Evolutionary conservation across 2,329 filamentous ascomycete species (phyloP), one percentile per base, ranked within the genome.

Genomic region (Diaporthe vaccinii): DNA sequence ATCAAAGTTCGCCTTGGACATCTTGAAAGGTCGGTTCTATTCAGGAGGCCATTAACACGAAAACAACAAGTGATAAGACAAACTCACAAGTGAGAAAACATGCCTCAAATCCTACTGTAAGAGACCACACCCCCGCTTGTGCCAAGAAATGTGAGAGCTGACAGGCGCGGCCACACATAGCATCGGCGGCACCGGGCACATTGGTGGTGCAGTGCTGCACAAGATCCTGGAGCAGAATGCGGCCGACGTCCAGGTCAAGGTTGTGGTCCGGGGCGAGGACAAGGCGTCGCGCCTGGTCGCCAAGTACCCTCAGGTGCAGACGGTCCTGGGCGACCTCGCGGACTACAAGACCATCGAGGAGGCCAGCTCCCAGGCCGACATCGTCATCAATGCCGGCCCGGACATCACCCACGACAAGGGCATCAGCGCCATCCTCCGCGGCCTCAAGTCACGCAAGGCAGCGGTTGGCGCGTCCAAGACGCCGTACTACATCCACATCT

Each of bases 171-270:
- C 82, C 76, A 28, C 78, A 74, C 78, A 74, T 46, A 83, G 75
- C 25, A 83, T 78, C 9, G 81, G 79, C n/a, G 82, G 81, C 17
- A 79, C 76, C 10, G 78, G 78, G 70, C 78, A 79, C 58, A 65
- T 79, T 15, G 78, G 78, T n/a, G 78, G 78, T 59, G 76, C 76
- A 6, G 65, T 79, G 15, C 75, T 79, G 31, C 75, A 79, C 53
- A 75, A 75, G 49, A 51, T 78, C 25, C 57, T 75, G 22, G 39
- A 74, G 58, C 69, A 75, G 46, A 46, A 75, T n/a, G 55, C 75
- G 9, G 61, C 41, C 15, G 65, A 76, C 22, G 65, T 75, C 9
- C 55, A 58, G n/a, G 46, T 78, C 15, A 76, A 72, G 46, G 75
- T 73, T 15, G 49, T 79, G 15, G 77, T 75, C 41, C 73, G 78